phyloP scores from a whole-genome alignment of 2,329 filamentous ascomycete genomes.

The Trichoderma hamatum region DNA sequence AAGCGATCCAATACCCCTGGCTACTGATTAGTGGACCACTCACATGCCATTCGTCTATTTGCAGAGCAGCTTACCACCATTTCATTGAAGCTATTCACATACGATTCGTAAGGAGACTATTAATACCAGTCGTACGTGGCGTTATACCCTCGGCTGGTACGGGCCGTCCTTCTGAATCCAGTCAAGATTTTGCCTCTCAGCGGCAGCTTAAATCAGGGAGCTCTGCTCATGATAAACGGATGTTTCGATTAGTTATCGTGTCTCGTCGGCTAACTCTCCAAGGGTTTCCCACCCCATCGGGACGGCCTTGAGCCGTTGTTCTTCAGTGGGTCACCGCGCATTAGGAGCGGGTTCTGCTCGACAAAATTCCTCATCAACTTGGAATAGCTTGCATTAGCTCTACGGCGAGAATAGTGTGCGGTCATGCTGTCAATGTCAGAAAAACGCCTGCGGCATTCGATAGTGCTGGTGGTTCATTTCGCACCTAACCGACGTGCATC shows the following conservation, averaged over 20 bases:
- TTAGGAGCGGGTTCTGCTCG: background rate
- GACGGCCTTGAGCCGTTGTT: background rate
- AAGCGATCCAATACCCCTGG: slow-evolving; percentile 5
- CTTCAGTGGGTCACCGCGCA: background rate
- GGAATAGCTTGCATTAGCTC: background rate
- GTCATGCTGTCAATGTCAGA: background rate
- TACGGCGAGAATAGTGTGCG: background rate
- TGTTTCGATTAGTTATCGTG: background rate
- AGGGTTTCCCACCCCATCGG: background rate
- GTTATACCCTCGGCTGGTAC: slow-evolving; percentile 16
- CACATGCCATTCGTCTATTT: background rate
- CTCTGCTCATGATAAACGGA: background rate
- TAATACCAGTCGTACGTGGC: background rate
- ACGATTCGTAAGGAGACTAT: background rate
- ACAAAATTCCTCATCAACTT: background rate
- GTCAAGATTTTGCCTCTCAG: background rate
- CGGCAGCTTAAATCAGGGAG: background rate
- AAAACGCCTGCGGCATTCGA: background rate
- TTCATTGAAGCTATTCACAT: slow-evolving; percentile 12
- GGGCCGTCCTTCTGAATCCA: background rate
- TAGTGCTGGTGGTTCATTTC: background rate
- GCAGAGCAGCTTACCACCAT: background rate
- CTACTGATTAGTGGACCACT: background rate
- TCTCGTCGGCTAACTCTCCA: background rate
- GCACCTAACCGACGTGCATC: slow-evolving; percentile 10